Evolutionary conservation across 441 rosid species (phyloP).

Genomic region (Erodium moschatum): DNA sequence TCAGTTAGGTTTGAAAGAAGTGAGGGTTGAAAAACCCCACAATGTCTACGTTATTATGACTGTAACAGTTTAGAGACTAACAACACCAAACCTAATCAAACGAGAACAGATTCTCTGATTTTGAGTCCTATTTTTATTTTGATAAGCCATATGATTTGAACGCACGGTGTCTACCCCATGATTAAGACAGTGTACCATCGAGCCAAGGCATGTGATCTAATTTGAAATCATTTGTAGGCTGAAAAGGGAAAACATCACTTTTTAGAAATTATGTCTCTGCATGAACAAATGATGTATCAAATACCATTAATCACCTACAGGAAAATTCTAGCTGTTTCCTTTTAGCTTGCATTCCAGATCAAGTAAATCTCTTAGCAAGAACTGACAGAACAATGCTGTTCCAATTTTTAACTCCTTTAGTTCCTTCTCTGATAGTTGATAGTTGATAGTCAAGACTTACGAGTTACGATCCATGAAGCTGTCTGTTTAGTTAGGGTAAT

Average conservation of each 20-base stretch:
- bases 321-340: background rate
- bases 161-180: background rate
- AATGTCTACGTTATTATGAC: too few species aligned
- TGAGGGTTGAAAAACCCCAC: too few species aligned
- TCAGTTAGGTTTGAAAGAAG: background rate
- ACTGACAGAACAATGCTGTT: background rate
- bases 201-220: background rate
- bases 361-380: background rate
- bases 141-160: background rate
- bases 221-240: background rate
- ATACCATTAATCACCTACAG: background rate
- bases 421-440: background rate
- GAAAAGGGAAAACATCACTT: background rate
- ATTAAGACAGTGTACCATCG: background rate
- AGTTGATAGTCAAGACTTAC: background rate
- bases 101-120: background rate
- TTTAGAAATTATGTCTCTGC: background rate
- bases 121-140: background rate
- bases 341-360: constrained; percentile 3
- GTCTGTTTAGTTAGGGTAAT: background rate
- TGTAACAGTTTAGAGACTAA: too few species aligned
- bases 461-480: background rate
- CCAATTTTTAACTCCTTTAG: background rate
- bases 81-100: background rate
- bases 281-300: background rate